Conservation (phyloP, 352 stramenopile species). For the Peronospora belbahrii region DNA sequence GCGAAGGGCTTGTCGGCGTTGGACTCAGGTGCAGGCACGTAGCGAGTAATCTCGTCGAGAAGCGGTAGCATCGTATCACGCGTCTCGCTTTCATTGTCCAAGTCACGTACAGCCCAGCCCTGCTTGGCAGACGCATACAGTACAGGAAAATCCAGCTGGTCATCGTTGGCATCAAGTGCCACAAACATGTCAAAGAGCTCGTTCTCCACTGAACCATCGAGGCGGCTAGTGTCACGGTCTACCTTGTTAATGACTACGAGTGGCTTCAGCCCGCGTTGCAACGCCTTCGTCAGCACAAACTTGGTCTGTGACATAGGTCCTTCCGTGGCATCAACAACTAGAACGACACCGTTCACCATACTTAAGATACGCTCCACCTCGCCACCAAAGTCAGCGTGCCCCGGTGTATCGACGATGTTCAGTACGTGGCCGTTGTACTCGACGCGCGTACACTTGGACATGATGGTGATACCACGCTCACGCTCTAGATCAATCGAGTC, state of each 20-base stretch:
- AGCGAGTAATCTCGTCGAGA: conserved; percentile 94
- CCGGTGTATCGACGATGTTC: conserved; percentile 97
- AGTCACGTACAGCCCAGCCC: conserved; percentile 91
- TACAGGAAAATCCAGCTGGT: conserved; percentile 95
- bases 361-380: conserved; percentile 96
- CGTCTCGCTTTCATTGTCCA: conserved; percentile 58
- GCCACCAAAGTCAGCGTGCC: conserved; percentile 97
- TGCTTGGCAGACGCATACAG: conserved; percentile 94
- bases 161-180: conserved; percentile 87
- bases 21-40: conserved; percentile 86
- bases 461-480: conserved; percentile 99
- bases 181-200: conserved; percentile 97
- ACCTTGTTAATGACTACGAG: conserved; percentile 99
- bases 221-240: conserved; percentile 87
- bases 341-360: conserved; percentile 95
- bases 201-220: conserved; percentile 93
- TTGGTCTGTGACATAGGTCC: conserved; percentile 98
- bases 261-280: conserved; percentile 88
- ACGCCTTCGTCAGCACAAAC: conserved; percentile 96
- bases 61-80: conserved; percentile 90
- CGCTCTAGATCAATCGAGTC: conserved; percentile 97
- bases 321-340: conserved; percentile 96
- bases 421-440: conserved; percentile 91
- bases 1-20: conserved; percentile 86
- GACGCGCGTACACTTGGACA: conserved; percentile 96